Percentiles rank a stretch among this genome's conserved stretches.
Evolutionary conservation across 805 yeast species (phyloP).

Genomic region (Suhomyces sp.): DNA sequence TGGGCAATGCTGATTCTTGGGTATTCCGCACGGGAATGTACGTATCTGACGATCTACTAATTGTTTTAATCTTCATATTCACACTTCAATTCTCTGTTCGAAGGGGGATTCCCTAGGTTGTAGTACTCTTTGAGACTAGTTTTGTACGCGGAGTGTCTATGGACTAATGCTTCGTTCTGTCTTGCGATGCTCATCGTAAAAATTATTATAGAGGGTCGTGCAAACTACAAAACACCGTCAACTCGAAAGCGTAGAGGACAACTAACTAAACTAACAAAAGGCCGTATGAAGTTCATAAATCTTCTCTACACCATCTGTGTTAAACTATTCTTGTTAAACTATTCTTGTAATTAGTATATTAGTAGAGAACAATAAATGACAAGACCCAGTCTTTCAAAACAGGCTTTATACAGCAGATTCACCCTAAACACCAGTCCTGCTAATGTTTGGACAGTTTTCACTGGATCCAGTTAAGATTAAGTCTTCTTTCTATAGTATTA

Average conservation of each 20-base stretch:
- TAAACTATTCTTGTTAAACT: neutral
- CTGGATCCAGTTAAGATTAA: neutral
- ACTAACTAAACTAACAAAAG: no score
- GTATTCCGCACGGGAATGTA: conserved; percentile 91
- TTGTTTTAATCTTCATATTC: conserved; percentile 77
- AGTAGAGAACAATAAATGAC: neutral
- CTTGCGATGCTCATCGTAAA: neutral
- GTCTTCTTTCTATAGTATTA: neutral
- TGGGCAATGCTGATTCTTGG: conserved; percentile 81
- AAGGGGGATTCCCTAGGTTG: no score
- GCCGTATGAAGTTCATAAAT: no score
- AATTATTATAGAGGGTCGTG: neutral
- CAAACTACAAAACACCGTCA: neutral
- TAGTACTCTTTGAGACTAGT: no score
- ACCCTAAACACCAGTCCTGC: conserved; percentile 7
- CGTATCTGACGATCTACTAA: conserved; percentile 83
- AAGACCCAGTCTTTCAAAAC: neutral
- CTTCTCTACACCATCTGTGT: no score
- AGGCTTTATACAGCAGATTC: neutral
- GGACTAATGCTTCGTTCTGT: neutral
- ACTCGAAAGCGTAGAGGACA: neutral
- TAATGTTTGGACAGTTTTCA: conserved; percentile 3
- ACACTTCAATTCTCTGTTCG: neutral
- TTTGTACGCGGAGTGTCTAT: neutral
- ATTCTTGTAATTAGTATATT: neutral